Evolutionary conservation across 768 basidiomycete genomes (phyloP).

Genomic region (Gymnopilus dilepis): DNA sequence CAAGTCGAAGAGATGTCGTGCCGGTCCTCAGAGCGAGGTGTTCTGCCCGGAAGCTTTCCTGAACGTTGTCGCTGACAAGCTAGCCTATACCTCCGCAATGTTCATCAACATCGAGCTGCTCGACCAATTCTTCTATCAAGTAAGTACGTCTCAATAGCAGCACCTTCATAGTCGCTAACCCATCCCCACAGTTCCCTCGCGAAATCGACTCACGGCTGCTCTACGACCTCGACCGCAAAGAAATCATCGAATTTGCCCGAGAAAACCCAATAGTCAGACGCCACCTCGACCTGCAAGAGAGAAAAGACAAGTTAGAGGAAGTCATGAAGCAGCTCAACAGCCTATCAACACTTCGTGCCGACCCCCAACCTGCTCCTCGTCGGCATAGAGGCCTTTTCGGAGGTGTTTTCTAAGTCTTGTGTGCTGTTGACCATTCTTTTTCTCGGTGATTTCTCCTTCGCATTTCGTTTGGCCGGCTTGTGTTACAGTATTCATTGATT

Average conservation of each 20-base stretch:
- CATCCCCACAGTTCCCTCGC: conserved; percentile 80
- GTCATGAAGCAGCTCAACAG: conserved; percentile 97
- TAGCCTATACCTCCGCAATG: conserved; percentile 95
- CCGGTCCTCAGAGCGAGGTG: conserved; percentile 85
- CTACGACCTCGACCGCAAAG: conserved; percentile 90
- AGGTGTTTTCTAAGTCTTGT: conserved; percentile 58
- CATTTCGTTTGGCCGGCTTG: neutral
- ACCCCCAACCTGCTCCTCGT: conserved; percentile 74
- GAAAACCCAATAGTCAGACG: conserved; percentile 90
- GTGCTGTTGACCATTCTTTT: conserved; percentile 8
- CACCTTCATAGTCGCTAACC: conserved; percentile 3
- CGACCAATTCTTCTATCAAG: conserved; percentile 99
- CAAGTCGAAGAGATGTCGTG: conserved; percentile 86
- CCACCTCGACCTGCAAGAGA: conserved; percentile 93
- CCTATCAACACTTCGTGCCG: conserved; percentile 85
- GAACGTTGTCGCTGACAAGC: conserved; percentile 94
- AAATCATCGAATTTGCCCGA: conserved; percentile 90
- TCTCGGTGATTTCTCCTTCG: conserved; percentile 9
- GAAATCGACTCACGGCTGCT: conserved; percentile 95
- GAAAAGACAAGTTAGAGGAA: conserved; percentile 98
- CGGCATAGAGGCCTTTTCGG: conserved; percentile 83
- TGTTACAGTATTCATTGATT: conserved; percentile 16
- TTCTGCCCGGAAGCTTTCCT: conserved; percentile 98
- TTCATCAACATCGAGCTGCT: conserved; percentile 99
- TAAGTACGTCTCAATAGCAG: conserved; percentile 36